These are phyloP conservation scores for Penicillium janthinellum DNA, from an alignment of 2,329 filamentous ascomycete species.

Conservation along the genomic window DNA sequence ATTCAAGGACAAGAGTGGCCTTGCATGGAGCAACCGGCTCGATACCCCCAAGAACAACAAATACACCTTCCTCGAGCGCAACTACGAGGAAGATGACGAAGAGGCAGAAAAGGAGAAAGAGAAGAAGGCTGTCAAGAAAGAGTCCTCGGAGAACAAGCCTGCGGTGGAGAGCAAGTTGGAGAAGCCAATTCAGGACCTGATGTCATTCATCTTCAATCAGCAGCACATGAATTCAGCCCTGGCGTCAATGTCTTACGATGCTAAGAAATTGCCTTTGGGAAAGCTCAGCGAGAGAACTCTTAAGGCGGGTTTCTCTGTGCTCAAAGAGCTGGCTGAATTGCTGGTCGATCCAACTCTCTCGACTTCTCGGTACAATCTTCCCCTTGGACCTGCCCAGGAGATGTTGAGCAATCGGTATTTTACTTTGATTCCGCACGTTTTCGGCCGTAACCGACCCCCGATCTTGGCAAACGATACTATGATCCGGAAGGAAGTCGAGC, in stretches of 20 bases:
- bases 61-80: slow-evolving; percentile 79
- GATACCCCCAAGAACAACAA: slow-evolving; percentile 56
- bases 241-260: slow-evolving; percentile 48
- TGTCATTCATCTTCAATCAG: slow-evolving; percentile 82
- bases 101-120: slow-evolving; percentile 46
- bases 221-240: slow-evolving; percentile 65
- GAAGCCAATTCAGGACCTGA: slow-evolving; percentile 64
- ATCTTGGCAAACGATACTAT: slow-evolving; percentile 59
- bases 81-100: slow-evolving; percentile 69
- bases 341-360: slow-evolving; percentile 59
- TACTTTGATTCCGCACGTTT: slow-evolving; percentile 77
- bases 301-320: slow-evolving; percentile 69
- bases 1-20: slow-evolving; percentile 60
- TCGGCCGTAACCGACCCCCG: slow-evolving; percentile 73
- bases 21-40: slow-evolving; percentile 53
- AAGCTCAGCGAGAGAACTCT: slow-evolving; percentile 82
- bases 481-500: slow-evolving; percentile 75
- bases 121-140: slow-evolving; percentile 35
- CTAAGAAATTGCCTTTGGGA: slow-evolving; percentile 75
- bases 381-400: slow-evolving; percentile 53
- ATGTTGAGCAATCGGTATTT: slow-evolving; percentile 77
- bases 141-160: slow-evolving; percentile 39
- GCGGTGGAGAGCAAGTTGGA: slow-evolving; percentile 60
- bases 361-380: slow-evolving; percentile 45
- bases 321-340: slow-evolving; percentile 73